Base-by-base conservation (phyloP, 139 green algal genomes). In the Chlorella sp. region DNA sequence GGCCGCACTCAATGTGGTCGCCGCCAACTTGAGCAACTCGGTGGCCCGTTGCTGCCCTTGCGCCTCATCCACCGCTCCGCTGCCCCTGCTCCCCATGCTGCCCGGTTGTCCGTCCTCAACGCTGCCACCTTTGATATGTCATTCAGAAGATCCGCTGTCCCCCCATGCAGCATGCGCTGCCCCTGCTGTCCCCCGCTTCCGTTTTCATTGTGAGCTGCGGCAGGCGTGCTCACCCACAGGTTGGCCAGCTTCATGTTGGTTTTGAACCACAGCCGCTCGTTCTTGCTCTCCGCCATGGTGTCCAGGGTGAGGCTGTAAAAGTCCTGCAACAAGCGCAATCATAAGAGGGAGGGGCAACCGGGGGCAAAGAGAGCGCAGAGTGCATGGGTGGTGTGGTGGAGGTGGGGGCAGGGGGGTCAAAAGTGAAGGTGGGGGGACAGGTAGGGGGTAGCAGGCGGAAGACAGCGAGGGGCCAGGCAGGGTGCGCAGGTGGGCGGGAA, bases 261-360 rank as follows among this genome's bases (percentile, higher is more conserved):
- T 93, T 99, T 99, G 95, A 99, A 99, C 97, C 97, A 99, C 64
- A 99, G 94, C 57, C 98, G 93, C 84, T 99, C 98, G 92, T 99
- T 99, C 79, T 97, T 97, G 30, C 93, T 92, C 83, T 96, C 95
- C 85, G 98, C 95, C 80, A 99, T 91, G 28, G 96, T 95, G 37
- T 92, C 82, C 69, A 99, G 94, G 36, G 98, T 99, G 16, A 94
- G 96, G 83, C 97, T 95, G 92, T 99, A 99, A 81, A 99, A 99
- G 83, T 98, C 93, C 94, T 98, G 95, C 73, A 95, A n/a, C n/a
- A n/a, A n/a, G 92, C 40, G 98, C 48, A 92, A 87, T 86, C 97
- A 93, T 19, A 94, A 60, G 40, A 1, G 2, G 83, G n/a, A n/a
- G 66, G 64, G 22, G 64, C 64, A 26, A 73, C 5, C 22, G 64